Evolutionary conservation across 2,329 filamentous ascomycete genomes (phyloP).

Genomic region (Phoma sp.): DNA sequence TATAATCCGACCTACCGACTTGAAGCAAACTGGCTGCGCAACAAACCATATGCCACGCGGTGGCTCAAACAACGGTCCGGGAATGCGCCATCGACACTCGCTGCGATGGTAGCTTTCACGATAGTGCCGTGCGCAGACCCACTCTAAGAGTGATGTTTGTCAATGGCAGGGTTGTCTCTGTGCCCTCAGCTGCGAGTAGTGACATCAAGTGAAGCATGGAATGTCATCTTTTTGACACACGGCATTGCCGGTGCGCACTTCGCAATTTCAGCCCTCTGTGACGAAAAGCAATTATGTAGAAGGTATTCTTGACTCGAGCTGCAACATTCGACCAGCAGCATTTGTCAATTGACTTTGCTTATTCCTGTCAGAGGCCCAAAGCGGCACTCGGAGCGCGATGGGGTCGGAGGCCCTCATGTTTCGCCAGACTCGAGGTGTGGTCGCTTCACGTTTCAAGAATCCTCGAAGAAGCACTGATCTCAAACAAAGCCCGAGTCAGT

Average conservation of each 20-base stretch:
- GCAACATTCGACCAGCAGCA: not conserved
- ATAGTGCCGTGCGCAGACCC: not conserved
- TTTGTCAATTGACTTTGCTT: not conserved
- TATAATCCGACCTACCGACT: conserved; percentile 18
- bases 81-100: not conserved
- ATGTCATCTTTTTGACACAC: not conserved
- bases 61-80: conserved; percentile 3
- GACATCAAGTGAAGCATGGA: not conserved
- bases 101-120: not conserved
- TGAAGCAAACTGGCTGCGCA: conserved; percentile 6
- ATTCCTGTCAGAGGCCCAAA: not conserved
- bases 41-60: conserved; percentile 15
- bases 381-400: conserved; percentile 3
- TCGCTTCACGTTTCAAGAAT: conserved; percentile 28
- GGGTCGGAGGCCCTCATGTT: conserved; percentile 28
- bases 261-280: not conserved
- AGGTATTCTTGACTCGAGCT: not conserved
- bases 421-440: conserved; percentile 21
- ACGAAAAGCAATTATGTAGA: not conserved
- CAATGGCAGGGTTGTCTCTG: not conserved
- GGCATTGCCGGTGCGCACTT: not conserved
- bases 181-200: not conserved
- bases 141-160: not conserved
- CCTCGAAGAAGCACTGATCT: conserved; percentile 1
- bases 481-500: conserved; percentile 2